phyloP scores from a whole-genome alignment of 305 asterid genomes.

The Rubia peregrina region DNA sequence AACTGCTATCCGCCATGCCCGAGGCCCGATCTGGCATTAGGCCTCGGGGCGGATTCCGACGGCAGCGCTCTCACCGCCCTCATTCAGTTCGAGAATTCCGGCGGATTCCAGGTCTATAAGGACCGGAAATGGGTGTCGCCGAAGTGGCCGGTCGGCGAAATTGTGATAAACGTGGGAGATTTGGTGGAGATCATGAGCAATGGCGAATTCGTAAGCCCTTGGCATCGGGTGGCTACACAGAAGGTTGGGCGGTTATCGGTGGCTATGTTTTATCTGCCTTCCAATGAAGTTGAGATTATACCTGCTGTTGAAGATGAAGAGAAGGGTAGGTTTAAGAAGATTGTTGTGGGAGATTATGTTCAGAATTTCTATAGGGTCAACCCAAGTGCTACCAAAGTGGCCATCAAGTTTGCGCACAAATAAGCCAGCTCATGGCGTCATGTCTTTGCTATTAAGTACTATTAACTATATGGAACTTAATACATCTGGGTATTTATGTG shows the following conservation, averaged over 20 bases:
- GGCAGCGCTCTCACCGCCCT: conserved; percentile 25
- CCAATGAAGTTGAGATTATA: too few species aligned
- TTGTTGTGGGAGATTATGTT: too few species aligned
- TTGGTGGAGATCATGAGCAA: conserved; percentile 33
- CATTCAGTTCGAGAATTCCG: conserved; percentile 10
- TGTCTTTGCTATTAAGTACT: too few species aligned
- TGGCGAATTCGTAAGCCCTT: conserved; percentile 30
- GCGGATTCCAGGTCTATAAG: conserved; percentile 25
- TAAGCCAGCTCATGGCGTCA: too few species aligned
- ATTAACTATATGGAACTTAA: too few species aligned
- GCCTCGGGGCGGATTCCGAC: conserved; percentile 28
- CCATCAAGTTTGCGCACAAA: too few species aligned
- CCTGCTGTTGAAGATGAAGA: too few species aligned
- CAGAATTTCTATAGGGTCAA: too few species aligned
- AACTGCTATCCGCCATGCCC: conserved; percentile 37
- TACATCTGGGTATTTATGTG: too few species aligned
- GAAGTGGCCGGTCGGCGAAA: conserved; percentile 31
- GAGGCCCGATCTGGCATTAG: conserved; percentile 26
- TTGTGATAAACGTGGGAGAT: conserved; percentile 32
- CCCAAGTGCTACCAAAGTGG: too few species aligned
- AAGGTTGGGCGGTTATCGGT: conserved; percentile 25
- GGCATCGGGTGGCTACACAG: conserved; percentile 33
- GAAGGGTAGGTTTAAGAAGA: too few species aligned
- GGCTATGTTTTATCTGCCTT: conserved; percentile 23
- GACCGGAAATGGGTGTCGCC: conserved; percentile 23